Evolutionary conservation across 75 land plant genomes (phyloP).

Genomic region (Azolla pinnata): DNA sequence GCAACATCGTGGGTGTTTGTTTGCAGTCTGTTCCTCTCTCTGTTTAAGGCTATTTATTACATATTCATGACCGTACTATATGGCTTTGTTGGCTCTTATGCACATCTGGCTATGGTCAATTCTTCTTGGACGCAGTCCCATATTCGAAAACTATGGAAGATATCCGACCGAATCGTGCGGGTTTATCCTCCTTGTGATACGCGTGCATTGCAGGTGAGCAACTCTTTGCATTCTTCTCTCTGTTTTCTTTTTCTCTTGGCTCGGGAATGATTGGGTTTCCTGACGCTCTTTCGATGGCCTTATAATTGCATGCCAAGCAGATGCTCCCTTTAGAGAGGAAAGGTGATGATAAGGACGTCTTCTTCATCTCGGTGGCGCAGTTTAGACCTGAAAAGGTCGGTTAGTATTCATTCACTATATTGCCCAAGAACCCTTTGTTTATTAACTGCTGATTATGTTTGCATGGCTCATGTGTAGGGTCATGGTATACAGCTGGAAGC

Average conservation of each 20-base stretch:
- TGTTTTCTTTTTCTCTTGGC: too few species aligned
- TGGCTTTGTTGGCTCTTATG: constrained; percentile 77
- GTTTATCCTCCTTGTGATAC: constrained; percentile 99
- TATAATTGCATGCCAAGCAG: too few species aligned
- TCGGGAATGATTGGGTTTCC: too few species aligned
- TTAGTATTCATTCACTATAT: too few species aligned
- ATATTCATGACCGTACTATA: constrained; percentile 60
- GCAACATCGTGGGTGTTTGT: too few species aligned
- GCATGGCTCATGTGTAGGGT: constrained; percentile 64
- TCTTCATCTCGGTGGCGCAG: constrained; percentile 89
- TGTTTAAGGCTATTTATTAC: constrained; percentile 66
- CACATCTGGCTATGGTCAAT: constrained; percentile 83
- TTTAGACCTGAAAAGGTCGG: constrained; percentile 99
- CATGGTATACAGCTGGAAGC: constrained; percentile 77
- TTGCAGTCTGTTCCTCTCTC: constrained; percentile 63
- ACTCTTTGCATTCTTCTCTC: too few species aligned
- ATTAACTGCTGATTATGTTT: too few species aligned
- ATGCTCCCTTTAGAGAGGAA: constrained; percentile 70
- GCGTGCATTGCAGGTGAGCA: constrained; percentile 75
- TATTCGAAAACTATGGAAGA: constrained; percentile 69
- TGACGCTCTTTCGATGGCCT: too few species aligned
- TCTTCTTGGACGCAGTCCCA: constrained; percentile 96
- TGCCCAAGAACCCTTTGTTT: too few species aligned
- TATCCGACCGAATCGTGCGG: constrained; percentile 48
- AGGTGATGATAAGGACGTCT: constrained; percentile 8